These are phyloP conservation scores for Wickerhamiella bombiphila DNA, from an alignment of 805 yeast genomes.

Conservation along the genomic window DNA sequence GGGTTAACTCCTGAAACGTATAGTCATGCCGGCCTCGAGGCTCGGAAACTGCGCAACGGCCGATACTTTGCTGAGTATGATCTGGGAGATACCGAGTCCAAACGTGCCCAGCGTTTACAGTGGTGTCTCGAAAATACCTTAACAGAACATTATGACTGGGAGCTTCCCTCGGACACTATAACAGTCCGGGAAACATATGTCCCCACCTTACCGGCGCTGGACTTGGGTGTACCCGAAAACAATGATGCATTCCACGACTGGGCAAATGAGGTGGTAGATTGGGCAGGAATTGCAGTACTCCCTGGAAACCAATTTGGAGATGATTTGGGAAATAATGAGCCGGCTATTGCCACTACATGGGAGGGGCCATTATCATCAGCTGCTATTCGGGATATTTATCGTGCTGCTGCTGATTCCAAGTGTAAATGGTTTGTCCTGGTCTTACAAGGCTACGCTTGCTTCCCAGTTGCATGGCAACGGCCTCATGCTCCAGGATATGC, in stretches of 20 bases:
- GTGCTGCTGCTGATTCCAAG: conserved; percentile 5
- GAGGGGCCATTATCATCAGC: conserved; percentile 5
- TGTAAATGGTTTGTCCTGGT: no score
- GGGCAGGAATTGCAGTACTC: conserved; percentile 12
- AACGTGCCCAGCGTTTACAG: conserved; percentile 6
- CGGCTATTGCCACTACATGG: no score
- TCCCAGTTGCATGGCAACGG: no score
- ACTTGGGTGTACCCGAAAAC: conserved; percentile 2
- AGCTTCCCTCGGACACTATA: not conserved
- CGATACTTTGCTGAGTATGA: conserved; percentile 8
- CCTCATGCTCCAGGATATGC: no score
- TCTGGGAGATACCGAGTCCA: conserved; percentile 1
- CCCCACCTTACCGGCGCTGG: conserved; percentile 1
- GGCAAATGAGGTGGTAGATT: conserved; percentile 13
- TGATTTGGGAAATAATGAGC: no score
- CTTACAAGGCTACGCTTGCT: no score
- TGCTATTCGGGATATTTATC: conserved; percentile 5
- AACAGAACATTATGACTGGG: conserved; percentile 2
- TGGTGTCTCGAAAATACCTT: conserved; percentile 13
- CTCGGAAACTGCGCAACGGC: conserved; percentile 1
- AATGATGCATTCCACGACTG: conserved; percentile 11
- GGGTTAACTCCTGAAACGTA: conserved; percentile 9
- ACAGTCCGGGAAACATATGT: not conserved
- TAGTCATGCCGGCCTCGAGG: conserved; percentile 11
- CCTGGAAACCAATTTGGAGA: no score